These are phyloP conservation scores for Lactarius trivialis DNA, from an alignment of 768 basidiomycete genomes.

Conservation along the genomic window DNA sequence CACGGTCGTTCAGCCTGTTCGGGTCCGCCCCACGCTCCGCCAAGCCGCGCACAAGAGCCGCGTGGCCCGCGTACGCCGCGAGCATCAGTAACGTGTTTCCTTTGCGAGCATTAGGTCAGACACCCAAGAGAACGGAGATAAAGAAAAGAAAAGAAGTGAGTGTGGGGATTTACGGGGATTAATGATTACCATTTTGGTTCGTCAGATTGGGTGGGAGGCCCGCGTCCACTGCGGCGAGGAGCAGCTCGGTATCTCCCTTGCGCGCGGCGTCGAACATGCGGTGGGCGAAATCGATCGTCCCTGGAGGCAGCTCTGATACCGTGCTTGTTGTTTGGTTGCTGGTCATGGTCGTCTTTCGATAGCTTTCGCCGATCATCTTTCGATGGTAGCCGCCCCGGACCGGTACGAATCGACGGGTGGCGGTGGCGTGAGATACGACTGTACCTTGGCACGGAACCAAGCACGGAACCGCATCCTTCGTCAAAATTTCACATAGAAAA, in stretches of 20 bases:
- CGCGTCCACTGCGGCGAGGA: constrained; percentile 56
- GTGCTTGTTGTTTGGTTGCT: not conserved
- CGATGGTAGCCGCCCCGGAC: too few species aligned
- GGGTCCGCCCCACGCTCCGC: constrained; percentile 55
- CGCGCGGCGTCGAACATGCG: constrained; percentile 75
- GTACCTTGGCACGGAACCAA: too few species aligned
- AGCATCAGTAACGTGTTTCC: constrained; percentile 80
- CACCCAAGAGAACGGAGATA: not conserved
- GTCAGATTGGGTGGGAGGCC: constrained; percentile 69
- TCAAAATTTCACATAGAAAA: too few species aligned
- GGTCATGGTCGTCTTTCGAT: not conserved
- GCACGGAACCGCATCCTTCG: too few species aligned
- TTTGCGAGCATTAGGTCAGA: constrained; percentile 23
- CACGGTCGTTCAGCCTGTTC: constrained; percentile 61
- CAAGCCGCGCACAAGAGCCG: constrained; percentile 45
- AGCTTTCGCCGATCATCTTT: too few species aligned
- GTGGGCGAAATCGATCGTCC: constrained; percentile 47
- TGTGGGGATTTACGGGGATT: too few species aligned
- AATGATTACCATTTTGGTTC: constrained; percentile 55
- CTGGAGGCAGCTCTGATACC: constrained; percentile 28
- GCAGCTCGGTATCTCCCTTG: constrained; percentile 43
- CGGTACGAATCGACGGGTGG: too few species aligned
- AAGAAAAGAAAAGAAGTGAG: not conserved
- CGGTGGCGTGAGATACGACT: too few species aligned
- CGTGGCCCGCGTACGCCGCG: constrained; percentile 65